Evolutionary conservation across 1,284 basidiomycete genomes (phyloP).

Genomic region (Austroboletus niveus): DNA sequence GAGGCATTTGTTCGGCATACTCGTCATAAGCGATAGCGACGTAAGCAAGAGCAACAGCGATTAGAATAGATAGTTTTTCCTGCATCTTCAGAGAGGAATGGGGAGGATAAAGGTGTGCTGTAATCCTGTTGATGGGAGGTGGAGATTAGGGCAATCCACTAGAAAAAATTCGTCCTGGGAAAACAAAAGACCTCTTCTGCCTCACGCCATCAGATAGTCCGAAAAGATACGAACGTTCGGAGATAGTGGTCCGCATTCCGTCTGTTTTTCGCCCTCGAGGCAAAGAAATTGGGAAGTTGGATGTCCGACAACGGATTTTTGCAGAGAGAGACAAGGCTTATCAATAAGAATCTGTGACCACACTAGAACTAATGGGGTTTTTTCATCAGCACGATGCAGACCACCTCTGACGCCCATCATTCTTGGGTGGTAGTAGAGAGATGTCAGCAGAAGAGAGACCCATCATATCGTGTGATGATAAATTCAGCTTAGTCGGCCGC

Average conservation of each 20-base stretch:
- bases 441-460: neutral
- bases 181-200: slow-evolving; percentile 10
- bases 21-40: slow-evolving; percentile 39
- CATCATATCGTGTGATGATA: neutral
- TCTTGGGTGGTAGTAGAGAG: neutral
- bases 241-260: slow-evolving; percentile 17
- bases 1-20: slow-evolving; percentile 46
- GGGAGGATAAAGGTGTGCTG: too few relatives aligned
- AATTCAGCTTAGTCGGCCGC: slow-evolving; percentile 2
- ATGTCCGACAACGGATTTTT: neutral
- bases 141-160: slow-evolving; percentile 1
- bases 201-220: slow-evolving; percentile 13
- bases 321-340: slow-evolving; percentile 1
- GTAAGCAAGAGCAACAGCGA: slow-evolving; percentile 18
- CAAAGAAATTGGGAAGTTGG: slow-evolving; percentile 3
- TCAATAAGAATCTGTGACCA: slow-evolving; percentile 6
- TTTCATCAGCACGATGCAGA: slow-evolving; percentile 27
- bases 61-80: slow-evolving; percentile 13
- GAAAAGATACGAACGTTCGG: neutral
- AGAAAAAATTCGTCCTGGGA: slow-evolving; percentile 26
- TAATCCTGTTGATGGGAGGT: too few relatives aligned
- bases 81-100: slow-evolving; percentile 28
- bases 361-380: slow-evolving; percentile 2
- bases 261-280: slow-evolving; percentile 28
- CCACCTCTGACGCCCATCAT: slow-evolving; percentile 18